A percentile compares a stretch with the other conserved stretches of the same genome.
These are phyloP conservation scores for Solanum tacnaense DNA, from an alignment of 257 asterid genomes.

Conservation along the genomic window DNA sequence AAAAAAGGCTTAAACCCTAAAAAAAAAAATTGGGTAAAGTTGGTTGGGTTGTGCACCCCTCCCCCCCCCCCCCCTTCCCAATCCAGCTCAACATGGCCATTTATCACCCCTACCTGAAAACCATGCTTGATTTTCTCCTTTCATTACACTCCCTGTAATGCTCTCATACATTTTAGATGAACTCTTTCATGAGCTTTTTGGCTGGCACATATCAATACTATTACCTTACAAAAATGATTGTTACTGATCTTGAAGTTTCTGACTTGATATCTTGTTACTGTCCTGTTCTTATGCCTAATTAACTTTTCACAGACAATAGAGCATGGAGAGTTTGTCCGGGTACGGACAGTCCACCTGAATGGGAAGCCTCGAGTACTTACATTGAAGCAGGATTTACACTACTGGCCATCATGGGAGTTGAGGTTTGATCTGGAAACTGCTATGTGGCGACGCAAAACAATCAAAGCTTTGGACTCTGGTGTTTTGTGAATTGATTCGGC, in stretches of 20 bases:
- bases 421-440: conserved; percentile 78
- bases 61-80: neutral
- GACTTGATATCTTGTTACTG: neutral
- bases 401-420: conserved; percentile 98
- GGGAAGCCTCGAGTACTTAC: conserved; percentile 92
- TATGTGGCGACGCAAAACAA: conserved; percentile 66
- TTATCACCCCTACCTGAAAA: neutral
- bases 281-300: neutral
- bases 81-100: neutral
- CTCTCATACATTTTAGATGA: neutral
- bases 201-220: neutral
- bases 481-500: neutral
- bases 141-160: neutral
- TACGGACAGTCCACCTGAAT: conserved; percentile 72
- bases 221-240: neutral
- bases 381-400: conserved; percentile 92
- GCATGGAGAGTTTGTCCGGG: conserved; percentile 89
- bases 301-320: conserved; percentile 46
- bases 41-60: neutral
- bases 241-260: neutral
- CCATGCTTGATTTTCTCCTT: neutral
- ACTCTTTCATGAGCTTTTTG: neutral
- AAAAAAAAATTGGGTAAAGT: neutral
- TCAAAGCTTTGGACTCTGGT: conserved; percentile 38
- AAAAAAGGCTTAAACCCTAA: neutral